Percentiles rank a stretch among this genome's conserved stretches.
Evolutionary conservation across 257 asterid species (phyloP).

Genomic region (Salvia hispanica): DNA sequence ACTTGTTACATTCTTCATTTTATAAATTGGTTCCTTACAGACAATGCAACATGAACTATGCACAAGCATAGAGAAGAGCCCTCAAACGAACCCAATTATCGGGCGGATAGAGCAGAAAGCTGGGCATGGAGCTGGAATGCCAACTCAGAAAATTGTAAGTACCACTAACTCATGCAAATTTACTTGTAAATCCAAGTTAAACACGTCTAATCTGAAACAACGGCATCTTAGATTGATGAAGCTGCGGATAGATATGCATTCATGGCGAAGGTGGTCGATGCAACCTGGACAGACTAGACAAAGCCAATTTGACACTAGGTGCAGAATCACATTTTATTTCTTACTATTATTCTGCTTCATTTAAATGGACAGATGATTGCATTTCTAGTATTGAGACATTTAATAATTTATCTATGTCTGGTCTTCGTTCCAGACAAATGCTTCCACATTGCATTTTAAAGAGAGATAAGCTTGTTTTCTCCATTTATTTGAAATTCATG

Average conservation of each 20-base stretch:
- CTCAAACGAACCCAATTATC: conserved; percentile 71
- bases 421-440: too few species aligned
- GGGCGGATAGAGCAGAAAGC: conserved; percentile 89
- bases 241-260: conserved; percentile 82
- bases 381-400: too few species aligned
- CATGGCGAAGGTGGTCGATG: conserved; percentile 79
- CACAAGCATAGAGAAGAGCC: conserved; percentile 64
- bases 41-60: conserved; percentile 83
- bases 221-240: conserved; percentile 61
- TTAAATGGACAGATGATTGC: too few species aligned
- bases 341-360: too few species aligned
- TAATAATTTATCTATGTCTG: too few species aligned
- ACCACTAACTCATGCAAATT: neutral
- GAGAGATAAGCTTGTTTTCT: too few species aligned
- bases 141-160: conserved; percentile 78
- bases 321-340: neutral
- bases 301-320: neutral
- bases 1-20: neutral
- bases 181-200: neutral
- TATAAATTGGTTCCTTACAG: conserved; percentile 35
- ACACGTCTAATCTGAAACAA: conserved; percentile 4
- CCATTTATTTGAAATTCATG: too few species aligned
- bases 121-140: conserved; percentile 95
- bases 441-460: too few species aligned
- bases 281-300: conserved; percentile 66